Base-by-base conservation (phyloP, 805 yeast species). In the Wickerhamiella sorbophila region DNA sequence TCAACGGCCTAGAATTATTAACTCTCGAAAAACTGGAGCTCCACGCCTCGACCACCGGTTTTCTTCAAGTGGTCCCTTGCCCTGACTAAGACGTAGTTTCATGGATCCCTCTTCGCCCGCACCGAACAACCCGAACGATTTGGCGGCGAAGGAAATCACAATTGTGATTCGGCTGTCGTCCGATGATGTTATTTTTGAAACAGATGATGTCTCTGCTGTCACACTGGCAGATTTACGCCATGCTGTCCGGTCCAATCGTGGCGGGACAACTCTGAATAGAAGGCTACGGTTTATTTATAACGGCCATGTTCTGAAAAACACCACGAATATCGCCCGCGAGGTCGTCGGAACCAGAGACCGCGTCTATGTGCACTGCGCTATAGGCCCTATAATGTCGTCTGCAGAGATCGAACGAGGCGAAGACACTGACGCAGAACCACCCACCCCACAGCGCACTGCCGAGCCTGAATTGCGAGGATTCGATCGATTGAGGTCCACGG, bases 401-500 rank as follows among this genome's bases (percentile, higher is more conserved):
- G 72, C 66, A 14, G 83, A 79, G 52, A 58, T 83, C 22, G 66
- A 62, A 1, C 64, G 71, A 35, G 94, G 82, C 50, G 74, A 69
- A 39, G 71, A 69, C 39, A 50, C 73, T 39, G 87, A 80, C 52
- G 47, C 36, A 20, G 48, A 47, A n/a, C 62, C 62, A 40, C 53
- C 55, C 41, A 71, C 69, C 8, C 80, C 75, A 16, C 65, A 63
- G 26, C 62, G 63, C 38, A 59, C 72, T 2, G 75, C 81, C 0
- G 56, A 69, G 1, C 84, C 83, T 1, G 86, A 84, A 12, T 77
- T 79, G 2, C 71, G 77, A 14, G 95, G 96, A 2, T 84, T 87
- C 57, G 95, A 87, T 58, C 62, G 95, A 33, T 64, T 87, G 40
- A 66, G 86, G 15, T 74, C 76, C 26, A 87, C 86, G 35, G 96